Evolutionary conservation across 2,329 filamentous ascomycete genomes (phyloP), one percentile per base, ranked within the genome.

Genomic region (Stemphylium lycopersici): DNA sequence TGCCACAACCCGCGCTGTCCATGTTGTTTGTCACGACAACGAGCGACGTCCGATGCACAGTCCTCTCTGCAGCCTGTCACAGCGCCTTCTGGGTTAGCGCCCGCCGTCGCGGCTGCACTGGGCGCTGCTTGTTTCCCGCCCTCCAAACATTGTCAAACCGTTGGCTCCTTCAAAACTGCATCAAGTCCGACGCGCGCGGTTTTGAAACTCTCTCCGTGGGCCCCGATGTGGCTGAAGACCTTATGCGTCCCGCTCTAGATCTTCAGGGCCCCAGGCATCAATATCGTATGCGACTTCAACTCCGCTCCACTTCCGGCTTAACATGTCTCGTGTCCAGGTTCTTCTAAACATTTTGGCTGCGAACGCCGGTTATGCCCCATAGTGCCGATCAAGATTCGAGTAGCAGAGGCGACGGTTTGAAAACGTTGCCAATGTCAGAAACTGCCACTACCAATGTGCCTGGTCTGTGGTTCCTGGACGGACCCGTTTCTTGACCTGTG

Each of bases 391-490:
- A 72, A 66, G 36, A 72, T 65, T 66, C 65, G 66, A 67, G 66
- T 63, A 68, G 69, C 71, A 72, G 65, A 58, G 64, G 57, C 65
- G 61, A 67, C 59, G 70, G 71, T 76, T 76, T 76, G 74, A 75
- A 77, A 77, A 77, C 74, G 69, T 62, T 71, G 65, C 65, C 67
- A 70, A 74, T 72, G 70, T 71, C 67, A 75, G 59, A 57, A 66
- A 63, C 65, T 71, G 73, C 72, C 72, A 74, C 73, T 73, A 50
- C 65, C 58, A 74, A 76, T 76, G 71, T 73, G 49, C 68, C 58
- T 74, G 65, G 66, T 67, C 51, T 54, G 54, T 56, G 60, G 59
- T 59, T 59, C 60, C 58, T 52, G 39, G 55, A 68, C 38, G 60
- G 42, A 48, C 62, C 62, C 59, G 65, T 71, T 74, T 72, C 61